Conservation (phyloP, 139 green algal species). For the Chlamydomonas urium region DNA sequence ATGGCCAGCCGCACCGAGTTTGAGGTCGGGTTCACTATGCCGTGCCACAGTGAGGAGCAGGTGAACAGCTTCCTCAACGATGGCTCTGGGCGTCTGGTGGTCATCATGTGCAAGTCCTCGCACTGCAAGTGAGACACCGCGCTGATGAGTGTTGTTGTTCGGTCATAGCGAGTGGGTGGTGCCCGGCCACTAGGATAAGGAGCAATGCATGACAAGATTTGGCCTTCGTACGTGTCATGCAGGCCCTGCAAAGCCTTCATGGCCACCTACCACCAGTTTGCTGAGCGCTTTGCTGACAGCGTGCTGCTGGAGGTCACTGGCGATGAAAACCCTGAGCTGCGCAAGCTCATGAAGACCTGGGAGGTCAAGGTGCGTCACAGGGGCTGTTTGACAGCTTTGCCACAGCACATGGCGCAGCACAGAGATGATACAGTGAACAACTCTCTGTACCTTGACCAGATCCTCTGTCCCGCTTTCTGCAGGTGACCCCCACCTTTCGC, state of each 20-base stretch:
- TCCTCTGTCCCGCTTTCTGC: not conserved
- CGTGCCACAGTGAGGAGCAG: too few relatives aligned
- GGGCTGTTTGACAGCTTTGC: not conserved
- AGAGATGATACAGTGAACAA: not conserved
- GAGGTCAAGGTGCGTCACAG: not conserved
- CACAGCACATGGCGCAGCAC: not conserved
- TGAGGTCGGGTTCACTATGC: too few relatives aligned
- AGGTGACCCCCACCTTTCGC: conserved; percentile 17
- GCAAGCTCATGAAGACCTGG: not conserved
- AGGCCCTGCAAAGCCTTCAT: conserved; percentile 18
- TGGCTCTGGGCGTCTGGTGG: not conserved
- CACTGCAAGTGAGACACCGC: conserved; percentile 4
- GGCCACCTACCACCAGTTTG: not conserved
- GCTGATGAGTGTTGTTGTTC: too few relatives aligned
- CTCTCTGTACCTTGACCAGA: not conserved
- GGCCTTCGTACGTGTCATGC: not conserved
- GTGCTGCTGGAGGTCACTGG: conserved; percentile 1
- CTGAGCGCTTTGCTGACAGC: not conserved
- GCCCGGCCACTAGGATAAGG: too few relatives aligned
- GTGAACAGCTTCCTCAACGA: not conserved
- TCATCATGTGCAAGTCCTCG: conserved; percentile 7
- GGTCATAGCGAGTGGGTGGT: too few relatives aligned
- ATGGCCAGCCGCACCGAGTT: too few relatives aligned
- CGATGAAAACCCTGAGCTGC: not conserved
- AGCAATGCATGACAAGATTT: too few relatives aligned